Base-by-base conservation (phyloP, 495 filamentous ascomycete species). In the Neurospora pannonica region DNA sequence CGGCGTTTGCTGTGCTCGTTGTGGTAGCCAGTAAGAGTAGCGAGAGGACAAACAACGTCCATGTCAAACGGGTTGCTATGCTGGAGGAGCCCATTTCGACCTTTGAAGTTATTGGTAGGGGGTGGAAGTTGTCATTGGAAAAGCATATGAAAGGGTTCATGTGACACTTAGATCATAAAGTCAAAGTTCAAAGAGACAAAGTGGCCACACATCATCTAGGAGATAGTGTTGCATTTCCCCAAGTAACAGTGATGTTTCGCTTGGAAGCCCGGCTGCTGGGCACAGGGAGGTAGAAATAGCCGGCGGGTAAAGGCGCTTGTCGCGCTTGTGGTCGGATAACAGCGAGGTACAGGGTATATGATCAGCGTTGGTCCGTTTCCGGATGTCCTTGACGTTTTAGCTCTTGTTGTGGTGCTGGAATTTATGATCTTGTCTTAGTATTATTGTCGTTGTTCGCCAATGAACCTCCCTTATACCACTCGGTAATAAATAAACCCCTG, bases 261-360 rank as follows among this genome's bases (percentile, higher is more conserved):
- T 60, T 60, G 21, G 10, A 28, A 28, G 43, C 1, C 46, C 4
- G 71, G 48, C 36, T 69, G 4, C 42, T 54, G 34, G 34, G 24
- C 31, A 28, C 42, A 34, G 31, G 71, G 48, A 60, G 24, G 54
- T 19, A 60, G 43, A 42, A 67, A 73, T 73, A 73, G 13, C 72
- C 72, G 72, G 21, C 72, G 72, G 72, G 36, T 73, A 73, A 73
- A 67, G 10, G 36, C 28, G 15, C 54, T 19, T 67, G 24, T 36
- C 3, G 13, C 24, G 28, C 5, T 62, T 31, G 10, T 0, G 13
- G 2, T 13, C 0, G 46, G 10, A 24, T 46, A 21, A 19, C 0
- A 43, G 40, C 40, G 1, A 43, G 40, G 2, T 19, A 43, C n/a
- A 43, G 40, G n/a, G 43, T 24, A 28, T 21, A 24, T 54, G 46